A percentile compares a stretch with the other conserved stretches of the same genome.
These are phyloP conservation scores for Candida ascalaphidarum DNA, from an alignment of 805 yeast genomes.

Conservation along the genomic window DNA sequence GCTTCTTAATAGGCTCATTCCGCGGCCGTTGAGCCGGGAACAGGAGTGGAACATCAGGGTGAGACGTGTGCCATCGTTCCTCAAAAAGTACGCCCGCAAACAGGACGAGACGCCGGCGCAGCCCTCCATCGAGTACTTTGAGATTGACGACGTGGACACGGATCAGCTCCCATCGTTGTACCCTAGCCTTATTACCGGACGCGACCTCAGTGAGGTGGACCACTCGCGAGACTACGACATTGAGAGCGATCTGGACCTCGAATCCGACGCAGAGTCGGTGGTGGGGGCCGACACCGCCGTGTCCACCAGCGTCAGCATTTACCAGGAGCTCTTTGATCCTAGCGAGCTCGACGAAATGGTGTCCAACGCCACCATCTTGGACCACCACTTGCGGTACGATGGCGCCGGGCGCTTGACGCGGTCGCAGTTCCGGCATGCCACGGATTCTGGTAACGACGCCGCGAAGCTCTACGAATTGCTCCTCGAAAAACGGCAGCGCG, in stretches of 20 bases:
- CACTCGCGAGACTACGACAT: too few relatives aligned
- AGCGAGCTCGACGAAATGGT: conserved; percentile 18
- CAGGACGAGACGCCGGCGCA: too few relatives aligned
- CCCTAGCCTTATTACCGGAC: too few relatives aligned
- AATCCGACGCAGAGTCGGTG: conserved; percentile 3
- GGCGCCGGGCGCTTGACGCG: conserved; percentile 20
- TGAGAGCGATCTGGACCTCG: conserved; percentile 3
- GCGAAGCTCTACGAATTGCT: conserved; percentile 14
- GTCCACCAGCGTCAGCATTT: too few relatives aligned
- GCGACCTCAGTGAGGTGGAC: too few relatives aligned
- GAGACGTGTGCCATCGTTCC: too few relatives aligned
- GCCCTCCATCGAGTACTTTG: too few relatives aligned
- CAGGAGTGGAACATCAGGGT: not conserved
- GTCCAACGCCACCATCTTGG: too few relatives aligned
- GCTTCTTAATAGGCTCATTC: not conserved
- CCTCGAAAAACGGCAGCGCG: conserved; percentile 5
- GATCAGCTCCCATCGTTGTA: too few relatives aligned
- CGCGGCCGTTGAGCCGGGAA: not conserved
- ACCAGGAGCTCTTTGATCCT: conserved; percentile 15
- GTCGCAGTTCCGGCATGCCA: conserved; percentile 14
- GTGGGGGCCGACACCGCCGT: not conserved
- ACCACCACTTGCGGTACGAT: conserved; percentile 17
- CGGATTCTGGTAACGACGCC: conserved; percentile 1
- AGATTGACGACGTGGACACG: too few relatives aligned
- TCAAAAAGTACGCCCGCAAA: too few relatives aligned